Conservation (phyloP, 768 basidiomycete species). For the Royoungia palumana region DNA sequence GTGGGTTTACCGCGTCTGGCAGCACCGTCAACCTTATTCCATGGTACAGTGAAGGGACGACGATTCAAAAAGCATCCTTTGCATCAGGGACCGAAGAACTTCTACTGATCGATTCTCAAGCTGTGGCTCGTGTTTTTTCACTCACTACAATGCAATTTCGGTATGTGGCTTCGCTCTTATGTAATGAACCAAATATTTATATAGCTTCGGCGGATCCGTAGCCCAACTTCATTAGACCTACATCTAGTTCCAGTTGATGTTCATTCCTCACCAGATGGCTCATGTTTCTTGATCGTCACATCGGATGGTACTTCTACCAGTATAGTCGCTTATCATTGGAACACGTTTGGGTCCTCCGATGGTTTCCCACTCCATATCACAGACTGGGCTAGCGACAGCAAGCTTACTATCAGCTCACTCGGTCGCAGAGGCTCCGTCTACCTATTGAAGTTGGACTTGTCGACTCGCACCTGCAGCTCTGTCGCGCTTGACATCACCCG, state of each 20-base stretch:
- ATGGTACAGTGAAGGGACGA: constrained; percentile 44
- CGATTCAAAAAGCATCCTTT: constrained; percentile 41
- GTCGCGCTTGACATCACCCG: constrained; percentile 50
- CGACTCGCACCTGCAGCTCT: constrained; percentile 37
- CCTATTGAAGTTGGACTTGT: constrained; percentile 40
- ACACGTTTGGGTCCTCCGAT: constrained; percentile 50
- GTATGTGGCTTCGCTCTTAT: constrained; percentile 28
- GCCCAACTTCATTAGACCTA: constrained; percentile 46
- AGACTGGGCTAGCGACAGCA: constrained; percentile 21
- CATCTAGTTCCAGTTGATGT: constrained; percentile 31
- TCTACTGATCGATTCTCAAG: constrained; percentile 44
- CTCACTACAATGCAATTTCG: constrained; percentile 52
- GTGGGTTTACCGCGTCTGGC: constrained; percentile 42
- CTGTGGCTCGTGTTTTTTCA: constrained; percentile 49
- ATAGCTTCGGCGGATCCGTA: constrained; percentile 23
- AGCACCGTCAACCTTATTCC: constrained; percentile 38
- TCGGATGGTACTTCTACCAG: constrained; percentile 8
- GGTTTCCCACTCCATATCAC: constrained; percentile 40
- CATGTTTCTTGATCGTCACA: constrained; percentile 43
- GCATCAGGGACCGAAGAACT: constrained; percentile 52
- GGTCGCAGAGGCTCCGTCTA: constrained; percentile 40
- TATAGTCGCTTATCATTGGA: constrained; percentile 51
- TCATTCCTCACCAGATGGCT: constrained; percentile 52
- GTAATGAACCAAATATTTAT: not conserved
- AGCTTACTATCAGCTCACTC: constrained; percentile 43